These are phyloP conservation scores for Penicillium sumatraense DNA, from an alignment of 2,329 filamentous ascomycete species.

Conservation along the genomic window DNA sequence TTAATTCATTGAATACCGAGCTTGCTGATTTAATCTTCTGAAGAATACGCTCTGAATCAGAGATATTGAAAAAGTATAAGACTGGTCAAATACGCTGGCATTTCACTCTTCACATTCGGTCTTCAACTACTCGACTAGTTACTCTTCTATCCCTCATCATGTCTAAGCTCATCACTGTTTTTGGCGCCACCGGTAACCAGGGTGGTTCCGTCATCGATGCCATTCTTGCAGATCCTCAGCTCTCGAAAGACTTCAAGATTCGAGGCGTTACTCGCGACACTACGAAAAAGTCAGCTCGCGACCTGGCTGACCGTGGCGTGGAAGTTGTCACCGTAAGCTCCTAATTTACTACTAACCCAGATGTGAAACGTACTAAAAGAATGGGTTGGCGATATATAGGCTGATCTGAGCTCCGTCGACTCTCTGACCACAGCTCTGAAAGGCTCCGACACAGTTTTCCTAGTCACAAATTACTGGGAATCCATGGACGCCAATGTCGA, in stretches of 20 bases:
- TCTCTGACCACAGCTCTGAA: conserved; percentile 8
- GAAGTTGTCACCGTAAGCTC: conserved; percentile 31
- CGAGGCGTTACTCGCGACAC: conserved; percentile 57
- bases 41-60: not conserved
- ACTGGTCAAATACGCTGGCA: too few relatives aligned
- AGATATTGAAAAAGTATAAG: too few relatives aligned
- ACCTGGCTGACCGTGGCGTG: conserved; percentile 34
- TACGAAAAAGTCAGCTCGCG: conserved; percentile 34
- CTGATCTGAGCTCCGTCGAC: conserved; percentile 4
- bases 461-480: conserved; percentile 22
- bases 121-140: not conserved
- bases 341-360: too few relatives aligned
- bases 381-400: not conserved
- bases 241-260: conserved; percentile 54
- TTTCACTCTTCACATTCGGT: not conserved
- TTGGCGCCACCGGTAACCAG: conserved; percentile 40
- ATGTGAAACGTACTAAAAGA: too few relatives aligned
- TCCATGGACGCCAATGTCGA: conserved; percentile 8
- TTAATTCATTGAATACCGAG: not conserved
- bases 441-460: conserved; percentile 17
- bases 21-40: not conserved
- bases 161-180: conserved; percentile 13
- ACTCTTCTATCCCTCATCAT: not conserved
- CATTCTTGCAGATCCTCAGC: conserved; percentile 50
- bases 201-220: conserved; percentile 25